Percentiles rank a stretch among this genome's conserved stretches.
phyloP scores from a whole-genome alignment of 208 protist genomes.

The Spongospora subterranea region DNA sequence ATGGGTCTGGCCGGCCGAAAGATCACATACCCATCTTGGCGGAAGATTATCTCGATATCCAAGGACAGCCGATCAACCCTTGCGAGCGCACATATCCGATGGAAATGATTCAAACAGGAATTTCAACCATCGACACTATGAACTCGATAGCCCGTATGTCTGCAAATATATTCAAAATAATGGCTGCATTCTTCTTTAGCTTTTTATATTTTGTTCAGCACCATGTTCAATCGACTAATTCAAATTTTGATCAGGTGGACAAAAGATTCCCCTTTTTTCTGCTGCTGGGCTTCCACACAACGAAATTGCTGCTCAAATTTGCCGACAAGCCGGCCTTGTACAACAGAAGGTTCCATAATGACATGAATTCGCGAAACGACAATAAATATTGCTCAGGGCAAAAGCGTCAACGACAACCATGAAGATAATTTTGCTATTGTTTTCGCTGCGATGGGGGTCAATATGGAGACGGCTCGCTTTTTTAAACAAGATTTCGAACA shows the following conservation, averaged over 20 bases:
- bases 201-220: too few species aligned
- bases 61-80: conserved; percentile 99
- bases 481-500: conserved; percentile 99
- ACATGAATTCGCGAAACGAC: not conserved
- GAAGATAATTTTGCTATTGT: conserved; percentile 99
- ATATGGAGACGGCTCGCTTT: conserved; percentile 99
- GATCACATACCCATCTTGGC: conserved; percentile 95
- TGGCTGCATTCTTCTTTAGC: too few species aligned
- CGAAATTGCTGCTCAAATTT: conserved; percentile 99
- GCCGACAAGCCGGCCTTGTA: conserved; percentile 98
- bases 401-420: conserved; percentile 66
- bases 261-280: conserved; percentile 99
- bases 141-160: conserved; percentile 99
- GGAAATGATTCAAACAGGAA: conserved; percentile 99
- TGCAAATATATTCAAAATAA: too few species aligned
- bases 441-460: conserved; percentile 99
- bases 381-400: conserved; percentile 64
- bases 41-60: conserved; percentile 98
- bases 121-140: conserved; percentile 99
- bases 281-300: conserved; percentile 99
- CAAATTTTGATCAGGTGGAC: too few species aligned
- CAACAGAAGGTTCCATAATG: conserved; percentile 74
- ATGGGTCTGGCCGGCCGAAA: conserved; percentile 98
- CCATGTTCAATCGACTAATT: too few species aligned
- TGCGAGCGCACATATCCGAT: conserved; percentile 97